phyloP scores from a whole-genome alignment of 176 grass and related monocot genomes.

The Zoysia japonica region DNA sequence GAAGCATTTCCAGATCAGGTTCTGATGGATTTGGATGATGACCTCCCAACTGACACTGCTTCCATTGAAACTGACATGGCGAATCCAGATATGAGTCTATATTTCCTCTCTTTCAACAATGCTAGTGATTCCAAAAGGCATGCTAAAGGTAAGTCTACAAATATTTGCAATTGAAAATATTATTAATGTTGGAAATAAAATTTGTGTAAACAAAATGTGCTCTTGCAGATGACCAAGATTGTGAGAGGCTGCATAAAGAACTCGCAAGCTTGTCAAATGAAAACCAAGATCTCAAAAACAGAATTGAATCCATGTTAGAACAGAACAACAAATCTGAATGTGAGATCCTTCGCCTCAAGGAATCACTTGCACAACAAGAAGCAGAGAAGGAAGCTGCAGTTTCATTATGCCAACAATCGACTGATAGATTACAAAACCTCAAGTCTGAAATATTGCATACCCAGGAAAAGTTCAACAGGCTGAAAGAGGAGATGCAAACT shows the following conservation, averaged over 20 bases:
- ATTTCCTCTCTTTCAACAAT: conserved; percentile 48
- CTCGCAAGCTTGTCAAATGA: conserved; percentile 61
- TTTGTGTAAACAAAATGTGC: conserved; percentile 7
- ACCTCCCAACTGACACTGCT: conserved; percentile 52
- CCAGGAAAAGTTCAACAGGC: conserved; percentile 71
- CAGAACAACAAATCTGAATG: conserved; percentile 48
- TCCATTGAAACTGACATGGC: conserved; percentile 47
- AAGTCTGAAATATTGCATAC: conserved; percentile 66
- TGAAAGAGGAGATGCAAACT: conserved; percentile 76
- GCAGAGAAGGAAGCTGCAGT: conserved; percentile 63
- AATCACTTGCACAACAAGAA: conserved; percentile 51
- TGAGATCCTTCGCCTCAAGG: conserved; percentile 58
- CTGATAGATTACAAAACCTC: conserved; percentile 56
- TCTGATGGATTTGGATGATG: conserved; percentile 69
- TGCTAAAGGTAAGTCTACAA: conserved; percentile 48
- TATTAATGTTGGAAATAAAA: conserved; percentile 21
- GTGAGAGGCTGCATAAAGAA: conserved; percentile 64
- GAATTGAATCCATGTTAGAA: conserved; percentile 39
- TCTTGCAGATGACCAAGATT: conserved; percentile 55
- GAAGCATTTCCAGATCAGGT: conserved; percentile 78
- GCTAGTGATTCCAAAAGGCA: conserved; percentile 42
- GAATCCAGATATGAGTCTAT: conserved; percentile 50
- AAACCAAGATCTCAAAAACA: conserved; percentile 75
- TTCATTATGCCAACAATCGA: conserved; percentile 62
- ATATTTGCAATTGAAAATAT: conserved; percentile 2